phyloP scores from a whole-genome alignment of 441 rosid genomes.

The Adansonia madagascariensis region DNA sequence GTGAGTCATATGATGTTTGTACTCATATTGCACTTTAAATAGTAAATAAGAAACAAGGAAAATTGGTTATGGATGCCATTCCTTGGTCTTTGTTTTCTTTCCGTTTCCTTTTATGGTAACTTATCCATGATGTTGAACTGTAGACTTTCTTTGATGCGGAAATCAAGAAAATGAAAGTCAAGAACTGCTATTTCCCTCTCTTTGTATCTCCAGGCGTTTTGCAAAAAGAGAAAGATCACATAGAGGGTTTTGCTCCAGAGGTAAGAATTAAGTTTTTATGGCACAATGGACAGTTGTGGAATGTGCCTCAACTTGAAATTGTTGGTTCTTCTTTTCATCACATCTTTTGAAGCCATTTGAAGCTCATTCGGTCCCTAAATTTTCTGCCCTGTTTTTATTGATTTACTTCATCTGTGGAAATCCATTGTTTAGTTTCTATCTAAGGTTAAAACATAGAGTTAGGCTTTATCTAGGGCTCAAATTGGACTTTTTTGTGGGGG shows the following conservation, averaged over 20 bases:
- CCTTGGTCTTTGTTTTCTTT: background rate
- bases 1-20: slow-evolving; percentile 49
- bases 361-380: background rate
- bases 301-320: slow-evolving; percentile 3
- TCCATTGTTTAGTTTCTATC: background rate
- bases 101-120: background rate
- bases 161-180: slow-evolving; percentile 90
- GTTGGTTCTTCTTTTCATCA: background rate
- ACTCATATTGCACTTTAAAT: slow-evolving; percentile 11
- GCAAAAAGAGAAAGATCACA: slow-evolving; percentile 92
- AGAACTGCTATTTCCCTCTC: slow-evolving; percentile 93
- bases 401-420: background rate
- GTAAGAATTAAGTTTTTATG: slow-evolving; percentile 43
- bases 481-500: no score
- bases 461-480: background rate
- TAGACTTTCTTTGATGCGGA: slow-evolving; percentile 91
- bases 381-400: background rate
- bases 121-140: slow-evolving; percentile 34
- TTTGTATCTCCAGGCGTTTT: slow-evolving; percentile 89
- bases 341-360: background rate
- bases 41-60: background rate
- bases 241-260: slow-evolving; percentile 99
- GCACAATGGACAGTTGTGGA: background rate
- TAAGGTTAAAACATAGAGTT: background rate
- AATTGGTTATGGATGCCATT: background rate